Evolutionary conservation across 208 protist genomes (phyloP).

Genomic region (Balamuthia mandrillaris): DNA sequence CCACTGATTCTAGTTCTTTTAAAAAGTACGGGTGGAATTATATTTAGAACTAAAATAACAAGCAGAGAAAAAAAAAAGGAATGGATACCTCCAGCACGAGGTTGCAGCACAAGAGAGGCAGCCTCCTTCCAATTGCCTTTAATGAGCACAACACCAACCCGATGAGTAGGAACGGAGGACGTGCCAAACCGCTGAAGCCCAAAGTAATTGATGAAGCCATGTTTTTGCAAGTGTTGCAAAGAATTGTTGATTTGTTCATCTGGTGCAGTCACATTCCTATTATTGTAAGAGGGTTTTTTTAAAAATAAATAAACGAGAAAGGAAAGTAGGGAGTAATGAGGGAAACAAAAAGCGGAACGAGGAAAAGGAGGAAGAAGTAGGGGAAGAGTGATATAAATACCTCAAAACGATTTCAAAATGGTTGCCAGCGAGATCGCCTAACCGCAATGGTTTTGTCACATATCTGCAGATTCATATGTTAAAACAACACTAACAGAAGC

Average conservation of each 20-base stretch:
- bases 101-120: slow-evolving; percentile 8
- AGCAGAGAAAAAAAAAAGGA: neutral
- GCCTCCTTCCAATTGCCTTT: slow-evolving; percentile 20
- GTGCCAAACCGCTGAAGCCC: slow-evolving; percentile 33
- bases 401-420: neutral
- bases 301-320: neutral
- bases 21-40: neutral
- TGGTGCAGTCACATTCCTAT: neutral
- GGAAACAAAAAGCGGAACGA: no score
- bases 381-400: neutral
- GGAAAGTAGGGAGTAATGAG: no score
- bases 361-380: no score
- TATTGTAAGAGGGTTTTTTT: neutral
- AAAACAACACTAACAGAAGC: no score
- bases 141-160: neutral
- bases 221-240: neutral
- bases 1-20: neutral
- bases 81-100: neutral
- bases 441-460: neutral
- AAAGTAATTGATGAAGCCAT: slow-evolving; percentile 32
- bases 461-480: neutral
- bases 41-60: neutral
- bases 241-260: neutral
- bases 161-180: neutral
- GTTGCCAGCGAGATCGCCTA: slow-evolving; percentile 21